phyloP scores from a whole-genome alignment of 164 flowering plant species.

The Vitis cinerea region DNA sequence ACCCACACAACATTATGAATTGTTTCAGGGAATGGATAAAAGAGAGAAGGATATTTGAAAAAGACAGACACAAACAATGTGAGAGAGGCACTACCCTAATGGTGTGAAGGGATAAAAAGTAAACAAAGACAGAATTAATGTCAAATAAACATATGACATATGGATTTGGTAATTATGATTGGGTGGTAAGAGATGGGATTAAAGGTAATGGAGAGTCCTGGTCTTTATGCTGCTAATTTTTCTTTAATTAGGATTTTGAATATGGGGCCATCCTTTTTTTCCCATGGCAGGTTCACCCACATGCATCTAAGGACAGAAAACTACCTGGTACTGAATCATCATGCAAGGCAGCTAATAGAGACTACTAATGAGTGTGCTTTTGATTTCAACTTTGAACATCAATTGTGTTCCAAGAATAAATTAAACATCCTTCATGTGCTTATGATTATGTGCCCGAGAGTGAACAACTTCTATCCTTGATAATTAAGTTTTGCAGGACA shows the following conservation, averaged over 20 bases:
- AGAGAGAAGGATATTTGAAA: not conserved
- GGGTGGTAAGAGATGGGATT: not conserved
- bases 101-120: not conserved
- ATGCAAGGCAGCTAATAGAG: not conserved
- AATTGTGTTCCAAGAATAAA: no score
- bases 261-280: no score
- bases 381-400: no score
- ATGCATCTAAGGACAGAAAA: not conserved
- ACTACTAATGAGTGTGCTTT: not conserved
- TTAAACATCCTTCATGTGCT: no score
- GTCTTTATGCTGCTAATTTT: no score
- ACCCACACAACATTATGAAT: conserved; percentile 1
- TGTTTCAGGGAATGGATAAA: not conserved
- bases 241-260: no score
- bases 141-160: not conserved
- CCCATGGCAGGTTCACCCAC: not conserved
- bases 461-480: no score
- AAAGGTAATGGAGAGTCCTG: no score
- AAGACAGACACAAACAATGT: not conserved
- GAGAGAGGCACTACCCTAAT: not conserved
- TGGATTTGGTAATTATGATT: not conserved
- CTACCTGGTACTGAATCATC: not conserved
- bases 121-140: not conserved
- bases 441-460: no score
- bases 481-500: no score